Evolutionary conservation across 345 rosid genomes (phyloP), one percentile per base, ranked within the genome.

Genomic region (Salix caprea): DNA sequence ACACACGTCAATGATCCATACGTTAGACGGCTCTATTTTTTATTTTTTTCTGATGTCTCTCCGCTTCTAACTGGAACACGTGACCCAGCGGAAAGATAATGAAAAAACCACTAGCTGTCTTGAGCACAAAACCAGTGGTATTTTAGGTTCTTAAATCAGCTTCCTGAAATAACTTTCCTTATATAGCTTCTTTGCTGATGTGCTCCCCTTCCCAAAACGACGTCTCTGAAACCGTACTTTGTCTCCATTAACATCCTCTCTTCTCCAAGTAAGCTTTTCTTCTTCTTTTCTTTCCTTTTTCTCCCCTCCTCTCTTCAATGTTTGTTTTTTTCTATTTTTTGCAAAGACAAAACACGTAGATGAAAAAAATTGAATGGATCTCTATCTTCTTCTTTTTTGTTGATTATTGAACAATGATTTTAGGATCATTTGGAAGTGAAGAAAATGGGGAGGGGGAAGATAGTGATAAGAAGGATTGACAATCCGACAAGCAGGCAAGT

Each of bases 401-500:
- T 73, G 7, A 14, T 42, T 40, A 28, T 26, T 16, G 28, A 7
- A 42, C 32, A 14, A 54, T n/a, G n/a, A 2, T n/a, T 30, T 36
- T 24, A 54, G 50, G 28, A 1, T 36, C 21, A 1, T 21, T 36
- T 56, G 37, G 11, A 52, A 18, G 69, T 32, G 70, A 23, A 7
- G 16, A 40, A 15, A 58, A 88, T 88, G 91, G 91, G 91, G 82
- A 86, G 91, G 82, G 91, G 91, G 44, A 88, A 88, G 80, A 88
- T 88, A 73, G 85, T 82, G 80, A 88, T 88, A 46, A 81, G 89
- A 81, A 86, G 91, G 78, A 88, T 88, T 70, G 91, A 88, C 23
- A 85, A 88, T 66, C 83, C 89, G 73, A 84, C 91, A 60, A 88
- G 89, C 81, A 81, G 91, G 81, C 91, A 88, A 76, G 91, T 88